These are phyloP conservation scores for Solanum hybrid DNA, from an alignment of 305 asterid species.

Conservation along the genomic window DNA sequence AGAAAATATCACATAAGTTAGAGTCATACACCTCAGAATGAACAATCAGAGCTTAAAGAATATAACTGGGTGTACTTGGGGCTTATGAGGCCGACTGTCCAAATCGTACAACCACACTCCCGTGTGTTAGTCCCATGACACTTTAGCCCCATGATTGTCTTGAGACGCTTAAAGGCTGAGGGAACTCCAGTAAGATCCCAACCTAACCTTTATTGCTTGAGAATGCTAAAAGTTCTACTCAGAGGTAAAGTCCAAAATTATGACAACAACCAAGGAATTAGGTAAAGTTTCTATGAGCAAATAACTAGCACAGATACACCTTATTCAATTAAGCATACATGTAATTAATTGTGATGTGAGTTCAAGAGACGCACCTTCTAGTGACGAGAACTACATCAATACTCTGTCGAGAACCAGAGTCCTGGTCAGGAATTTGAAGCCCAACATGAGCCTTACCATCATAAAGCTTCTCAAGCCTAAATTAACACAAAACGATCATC, in stretches of 20 bases:
- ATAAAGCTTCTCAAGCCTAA: slow-evolving; percentile 56
- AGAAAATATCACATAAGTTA: neutral
- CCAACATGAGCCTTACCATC: slow-evolving; percentile 58
- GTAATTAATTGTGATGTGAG: neutral
- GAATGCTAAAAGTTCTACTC: neutral
- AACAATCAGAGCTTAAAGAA: neutral
- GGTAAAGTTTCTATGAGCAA: neutral
- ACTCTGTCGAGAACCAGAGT: slow-evolving; percentile 56
- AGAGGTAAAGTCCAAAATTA: neutral
- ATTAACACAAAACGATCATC: neutral
- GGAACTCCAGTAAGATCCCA: neutral
- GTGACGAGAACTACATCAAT: slow-evolving; percentile 73
- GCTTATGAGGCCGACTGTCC: neutral
- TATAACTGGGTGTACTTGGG: neutral
- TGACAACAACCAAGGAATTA: neutral
- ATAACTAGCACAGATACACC: neutral
- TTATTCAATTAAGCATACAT: neutral
- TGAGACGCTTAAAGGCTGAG: neutral
- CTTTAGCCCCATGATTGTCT: neutral
- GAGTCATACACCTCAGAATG: neutral
- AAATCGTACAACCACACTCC: neutral
- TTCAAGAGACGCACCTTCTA: slow-evolving; percentile 9
- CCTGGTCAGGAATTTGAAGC: slow-evolving; percentile 75
- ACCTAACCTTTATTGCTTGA: neutral
- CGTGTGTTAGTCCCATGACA: neutral